Base-by-base conservation (phyloP, 441 rosid species). In the Populus trichocarpa region DNA sequence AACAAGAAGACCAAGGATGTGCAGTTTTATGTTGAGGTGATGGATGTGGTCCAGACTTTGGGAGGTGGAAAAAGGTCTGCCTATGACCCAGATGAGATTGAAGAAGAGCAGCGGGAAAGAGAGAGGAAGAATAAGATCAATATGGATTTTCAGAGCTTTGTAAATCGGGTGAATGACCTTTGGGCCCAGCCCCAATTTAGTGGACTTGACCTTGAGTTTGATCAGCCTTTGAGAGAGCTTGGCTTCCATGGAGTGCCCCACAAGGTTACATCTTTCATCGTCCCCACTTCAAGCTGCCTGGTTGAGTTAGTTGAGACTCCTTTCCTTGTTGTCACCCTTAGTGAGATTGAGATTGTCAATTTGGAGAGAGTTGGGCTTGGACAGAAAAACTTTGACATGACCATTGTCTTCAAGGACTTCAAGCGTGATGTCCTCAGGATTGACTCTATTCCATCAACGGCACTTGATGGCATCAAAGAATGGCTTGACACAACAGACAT, bases 311-410 rank as follows among this genome's bases (percentile, higher is more conserved):
- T 87, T 46, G 97, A 93, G 81, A 83, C 83, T 8, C 96, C 97
- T 65, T 91, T 90, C 76, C 88, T 93, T 20, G 97, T 93, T 74
- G 89, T 93, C 69, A 86, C 94, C 36, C 77, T 91, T 22, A 84
- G 92, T 30, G 97, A 93, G 88, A 93, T 93, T 80, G 94, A 93
- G 89, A 93, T 91, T 70, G 97, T 91, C 77, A 93, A 91, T 75
- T 87, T 93, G 70, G 97, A 91, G 84, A 90, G 97, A 81, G 93
- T 91, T 80, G 97, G 96, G 72, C 90, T 91, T 71, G 96, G 92
- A 73, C 95, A 91, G 88, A 93, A 91, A 86, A 93, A 91, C 82
- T 91, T 93, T 78, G 96, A 93, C 81, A 89, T 93, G 96, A 87
- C 94, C 32, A 80, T 93, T 25, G 88, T 93, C 64, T 91, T 93